Conservation (phyloP, 805 yeast genomes). For the Saturnispora besseyi region DNA sequence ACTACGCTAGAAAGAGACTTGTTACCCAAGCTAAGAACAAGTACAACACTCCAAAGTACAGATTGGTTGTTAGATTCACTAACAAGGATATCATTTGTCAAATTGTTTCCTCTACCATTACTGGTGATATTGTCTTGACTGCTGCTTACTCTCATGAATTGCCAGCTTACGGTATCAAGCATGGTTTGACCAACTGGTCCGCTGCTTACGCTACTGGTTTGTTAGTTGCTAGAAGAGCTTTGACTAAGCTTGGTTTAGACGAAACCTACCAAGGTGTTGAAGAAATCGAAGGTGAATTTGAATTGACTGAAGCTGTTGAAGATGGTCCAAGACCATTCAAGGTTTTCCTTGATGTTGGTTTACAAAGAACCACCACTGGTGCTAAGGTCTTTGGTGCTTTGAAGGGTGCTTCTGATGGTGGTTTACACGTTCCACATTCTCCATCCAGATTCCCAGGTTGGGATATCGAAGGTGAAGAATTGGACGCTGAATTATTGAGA, state of each 20-base stretch:
- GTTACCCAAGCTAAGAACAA: constrained; percentile 99
- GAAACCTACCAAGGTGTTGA: constrained; percentile 98
- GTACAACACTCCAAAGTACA: constrained; percentile 99
- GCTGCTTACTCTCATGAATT: constrained; percentile 99
- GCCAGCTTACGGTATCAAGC: constrained; percentile 94
- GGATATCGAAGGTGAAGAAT: constrained; percentile 98
- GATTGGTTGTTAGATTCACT: constrained; percentile 99
- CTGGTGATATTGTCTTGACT: constrained; percentile 92
- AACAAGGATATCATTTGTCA: constrained; percentile 99
- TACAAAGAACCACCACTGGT: constrained; percentile 99
- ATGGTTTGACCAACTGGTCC: constrained; percentile 99
- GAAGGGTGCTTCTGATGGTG: constrained; percentile 99
- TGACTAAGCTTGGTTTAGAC: constrained; percentile 95
- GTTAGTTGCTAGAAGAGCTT: constrained; percentile 97
- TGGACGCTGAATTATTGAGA: constrained; percentile 95
- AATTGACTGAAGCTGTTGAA: constrained; percentile 98
- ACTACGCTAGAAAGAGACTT: constrained; percentile 99
- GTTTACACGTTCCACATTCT: constrained; percentile 97
- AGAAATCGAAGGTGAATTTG: constrained; percentile 99
- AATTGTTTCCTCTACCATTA: constrained; percentile 91
- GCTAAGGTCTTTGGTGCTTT: constrained; percentile 99
- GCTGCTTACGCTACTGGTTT: constrained; percentile 99
- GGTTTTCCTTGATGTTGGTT: constrained; percentile 98
- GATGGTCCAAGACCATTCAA: constrained; percentile 99
- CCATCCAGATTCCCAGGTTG: constrained; percentile 99